A percentile compares a stretch with the other conserved stretches of the same genome.
These are phyloP conservation scores for Pseudopithomyces chartarum DNA, from an alignment of 2,329 filamentous ascomycete species.

Conservation along the genomic window DNA sequence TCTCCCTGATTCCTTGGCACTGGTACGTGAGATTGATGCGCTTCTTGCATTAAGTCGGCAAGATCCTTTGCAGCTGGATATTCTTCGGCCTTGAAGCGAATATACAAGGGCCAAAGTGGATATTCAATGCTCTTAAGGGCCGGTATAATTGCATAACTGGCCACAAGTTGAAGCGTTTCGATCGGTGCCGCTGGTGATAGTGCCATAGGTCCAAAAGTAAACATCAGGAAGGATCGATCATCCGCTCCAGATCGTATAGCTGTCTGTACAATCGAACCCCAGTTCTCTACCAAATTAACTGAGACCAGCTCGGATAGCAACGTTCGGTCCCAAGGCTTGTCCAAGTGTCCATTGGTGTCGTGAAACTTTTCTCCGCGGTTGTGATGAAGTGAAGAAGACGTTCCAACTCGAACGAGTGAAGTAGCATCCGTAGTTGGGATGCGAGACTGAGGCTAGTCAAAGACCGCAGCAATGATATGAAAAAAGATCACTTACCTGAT, in stretches of 20 bases:
- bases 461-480: too few species aligned
- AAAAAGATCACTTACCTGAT: too few species aligned
- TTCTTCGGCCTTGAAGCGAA: constrained; percentile 44
- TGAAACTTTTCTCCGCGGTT: too few species aligned
- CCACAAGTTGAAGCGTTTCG: constrained; percentile 49
- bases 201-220: constrained; percentile 52
- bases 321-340: too few species aligned
- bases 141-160: constrained; percentile 51
- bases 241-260: constrained; percentile 31
- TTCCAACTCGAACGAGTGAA: too few species aligned
- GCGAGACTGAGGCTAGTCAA: too few species aligned
- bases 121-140: constrained; percentile 47
- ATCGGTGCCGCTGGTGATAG: constrained; percentile 50
- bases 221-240: constrained; percentile 50
- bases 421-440: too few species aligned
- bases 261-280: constrained; percentile 51
- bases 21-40: constrained; percentile 14
- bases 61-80: constrained; percentile 40
- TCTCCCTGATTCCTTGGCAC: not conserved
- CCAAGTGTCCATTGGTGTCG: too few species aligned
- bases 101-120: constrained; percentile 39
- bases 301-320: constrained; percentile 45
- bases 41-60: constrained; percentile 31
- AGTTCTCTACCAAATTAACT: constrained; percentile 46
- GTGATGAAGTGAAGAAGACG: too few species aligned